Percentiles rank a stretch among this genome's conserved stretches.
Conservation (phyloP, 2,329 filamentous ascomycete species). For the Aureobasidium lini region DNA sequence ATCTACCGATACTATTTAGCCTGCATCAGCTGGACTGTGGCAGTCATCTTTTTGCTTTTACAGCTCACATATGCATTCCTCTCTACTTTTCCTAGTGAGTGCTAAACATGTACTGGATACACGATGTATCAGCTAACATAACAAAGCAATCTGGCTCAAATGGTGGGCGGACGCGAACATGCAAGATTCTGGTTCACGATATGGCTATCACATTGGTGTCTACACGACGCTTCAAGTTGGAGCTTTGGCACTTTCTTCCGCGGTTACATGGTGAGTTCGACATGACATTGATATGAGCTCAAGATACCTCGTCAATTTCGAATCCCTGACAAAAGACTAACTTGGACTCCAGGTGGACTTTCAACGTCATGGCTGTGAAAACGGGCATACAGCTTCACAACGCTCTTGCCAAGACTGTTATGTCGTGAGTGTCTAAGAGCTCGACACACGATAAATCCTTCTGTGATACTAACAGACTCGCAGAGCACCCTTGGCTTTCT, state of each 20-base stretch:
- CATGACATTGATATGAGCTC: neutral
- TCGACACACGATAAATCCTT: neutral
- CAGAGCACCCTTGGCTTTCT: constrained; percentile 29
- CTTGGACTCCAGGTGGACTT: constrained; percentile 32
- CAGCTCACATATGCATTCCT: constrained; percentile 21
- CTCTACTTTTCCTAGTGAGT: constrained; percentile 12
- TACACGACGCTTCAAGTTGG: constrained; percentile 9
- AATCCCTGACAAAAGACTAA: neutral
- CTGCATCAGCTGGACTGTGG: constrained; percentile 22
- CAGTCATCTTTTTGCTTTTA: constrained; percentile 23
- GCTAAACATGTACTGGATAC: too few relatives aligned
- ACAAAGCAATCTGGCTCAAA: constrained; percentile 11
- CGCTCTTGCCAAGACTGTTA: neutral
- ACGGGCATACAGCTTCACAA: constrained; percentile 44
- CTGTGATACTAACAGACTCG: neutral
- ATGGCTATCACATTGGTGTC: constrained; percentile 9
- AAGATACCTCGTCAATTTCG: too few relatives aligned
- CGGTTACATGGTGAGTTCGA: neutral
- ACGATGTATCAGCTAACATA: neutral
- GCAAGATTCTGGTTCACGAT: neutral
- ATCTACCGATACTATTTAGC: constrained; percentile 30
- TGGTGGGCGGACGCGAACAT: constrained; percentile 12
- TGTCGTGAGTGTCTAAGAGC: neutral
- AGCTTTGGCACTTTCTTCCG: neutral
- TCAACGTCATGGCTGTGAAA: constrained; percentile 47